Evolutionary conservation across 805 yeast species (phyloP), one percentile per base, ranked within the genome.

Genomic region (Cephaloascus albidus): DNA sequence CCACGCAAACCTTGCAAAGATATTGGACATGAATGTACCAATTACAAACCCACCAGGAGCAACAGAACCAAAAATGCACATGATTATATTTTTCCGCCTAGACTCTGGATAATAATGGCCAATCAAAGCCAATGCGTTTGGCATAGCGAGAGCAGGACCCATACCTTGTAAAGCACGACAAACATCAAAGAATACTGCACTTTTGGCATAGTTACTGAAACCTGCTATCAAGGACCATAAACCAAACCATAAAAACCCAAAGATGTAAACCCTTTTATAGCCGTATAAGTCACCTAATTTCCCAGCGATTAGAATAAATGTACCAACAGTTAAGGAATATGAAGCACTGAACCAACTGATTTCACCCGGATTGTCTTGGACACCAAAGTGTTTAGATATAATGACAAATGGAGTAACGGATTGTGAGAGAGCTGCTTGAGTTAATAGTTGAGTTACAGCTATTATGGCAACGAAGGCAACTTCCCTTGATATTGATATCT

Each of bases 151-250:
- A 0, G 85, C 81, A 39, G 76, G 68, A 1, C 85, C 84, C 4
- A 78, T 65, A 5, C 87, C 87, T 50, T 77, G 83, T 38, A 79
- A 61, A 1, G 81, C 84, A 16, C 86, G 61, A 46, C 78, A 68
- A 8, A 72, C 51, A 40, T 55, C 56, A 37, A 59, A 58, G 33
- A 53, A 55, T 2, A 60, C 45, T 15, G 43, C 40, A 2, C 55
- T 48, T 4, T 42, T 38, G 10, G 58, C 36, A 39, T 50, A 60
- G 0, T 46, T 63, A 4, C 55, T 42, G 33, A 60, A 52, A 3
- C 67, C 65, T 15, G 47, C 39, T 3, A 52, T 44, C 15, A 55
- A 38, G 17, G 61, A 49, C 38, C 47, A 43, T 4, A 61, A 33
- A 1, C 54, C 54, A 28, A 47, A 45, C 48, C 57, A 45, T 2